Conservation (phyloP, 805 yeast genomes). For the Saccharomycopsis schoenii region DNA sequence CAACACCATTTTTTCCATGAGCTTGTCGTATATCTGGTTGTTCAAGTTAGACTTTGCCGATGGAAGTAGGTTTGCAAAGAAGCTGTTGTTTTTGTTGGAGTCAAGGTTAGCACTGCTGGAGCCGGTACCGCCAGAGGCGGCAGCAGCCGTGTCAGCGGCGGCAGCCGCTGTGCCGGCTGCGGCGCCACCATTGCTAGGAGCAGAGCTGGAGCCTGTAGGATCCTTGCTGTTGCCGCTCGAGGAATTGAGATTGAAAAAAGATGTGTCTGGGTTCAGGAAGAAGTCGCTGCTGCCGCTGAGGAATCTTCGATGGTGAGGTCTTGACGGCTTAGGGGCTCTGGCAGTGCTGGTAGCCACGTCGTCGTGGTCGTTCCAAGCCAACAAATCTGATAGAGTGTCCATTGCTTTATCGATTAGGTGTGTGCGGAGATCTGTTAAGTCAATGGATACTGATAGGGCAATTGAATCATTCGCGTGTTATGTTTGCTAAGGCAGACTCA, state of each 20-base stretch:
- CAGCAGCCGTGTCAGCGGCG: background rate
- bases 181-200: background rate
- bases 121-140: too few species aligned
- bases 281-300: background rate
- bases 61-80: slow-evolving; percentile 7
- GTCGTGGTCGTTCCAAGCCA: slow-evolving; percentile 8
- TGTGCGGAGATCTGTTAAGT: too few species aligned
- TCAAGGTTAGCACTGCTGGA: background rate
- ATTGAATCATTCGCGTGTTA: background rate
- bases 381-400: slow-evolving; percentile 14
- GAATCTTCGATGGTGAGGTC: background rate
- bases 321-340: background rate
- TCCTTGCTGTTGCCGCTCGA: background rate
- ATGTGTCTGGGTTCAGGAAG: background rate
- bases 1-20: slow-evolving; percentile 59
- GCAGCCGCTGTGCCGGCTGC: background rate
- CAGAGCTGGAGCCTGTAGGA: background rate
- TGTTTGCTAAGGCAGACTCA: too few species aligned
- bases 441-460: background rate
- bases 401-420: background rate
- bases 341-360: background rate
- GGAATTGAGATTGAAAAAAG: background rate
- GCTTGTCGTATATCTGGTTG: slow-evolving; percentile 48
- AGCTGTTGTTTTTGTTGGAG: background rate
- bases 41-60: slow-evolving; percentile 18